Evolutionary conservation across 2,329 filamentous ascomycete genomes (phyloP), one percentile per base, ranked within the genome.

Genomic region (Eutypa lata): DNA sequence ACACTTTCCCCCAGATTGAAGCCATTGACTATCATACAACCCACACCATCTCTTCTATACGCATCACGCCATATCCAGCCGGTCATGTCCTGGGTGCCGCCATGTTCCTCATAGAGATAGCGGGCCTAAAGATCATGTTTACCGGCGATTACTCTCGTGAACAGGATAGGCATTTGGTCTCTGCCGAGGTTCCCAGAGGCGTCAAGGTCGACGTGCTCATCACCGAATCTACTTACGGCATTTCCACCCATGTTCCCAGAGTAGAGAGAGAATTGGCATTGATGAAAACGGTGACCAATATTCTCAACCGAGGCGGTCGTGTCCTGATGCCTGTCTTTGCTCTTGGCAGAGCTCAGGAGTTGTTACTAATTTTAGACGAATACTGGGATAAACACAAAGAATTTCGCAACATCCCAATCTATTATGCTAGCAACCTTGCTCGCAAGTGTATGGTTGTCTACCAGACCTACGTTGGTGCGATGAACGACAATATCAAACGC

Each of bases 401-500:
- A 62, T 91, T 87, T 60, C 92, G 96, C 59, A 91, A 90, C 60
- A 88, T 89, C 35, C 94, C 94, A 5, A 97, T 99, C 57, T 99
- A 97, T 76, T 99, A 97, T 70, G 95, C 95, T 51, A 94, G 90
- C 64, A 96, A 96, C 64, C 83, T 97, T 42, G 94, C 94, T 1
- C 81, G 93, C 57, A 94, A 96, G 72, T 99, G 94, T 74, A 99
- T 99, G 94, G 84, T 97, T 28, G 91, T 97, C 3, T 99, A 99
- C 68, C 94, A 97, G 70, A 99, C 94, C 1, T 99, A 97, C 65
- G 91, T 97, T 47, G 91, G 92, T 47, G 91, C 92, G 51, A 99
- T 99, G 94, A 99, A 99, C 69, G 93, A 97, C 66, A 97, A 97
- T 65, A 97, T 99, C 76, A 97, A 96, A 71, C 84, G 90, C 11